A percentile compares a stretch with the other conserved stretches of the same genome.
These are phyloP conservation scores for Penicillium sp. DNA, from an alignment of 2,329 filamentous ascomycete genomes.

Conservation along the genomic window DNA sequence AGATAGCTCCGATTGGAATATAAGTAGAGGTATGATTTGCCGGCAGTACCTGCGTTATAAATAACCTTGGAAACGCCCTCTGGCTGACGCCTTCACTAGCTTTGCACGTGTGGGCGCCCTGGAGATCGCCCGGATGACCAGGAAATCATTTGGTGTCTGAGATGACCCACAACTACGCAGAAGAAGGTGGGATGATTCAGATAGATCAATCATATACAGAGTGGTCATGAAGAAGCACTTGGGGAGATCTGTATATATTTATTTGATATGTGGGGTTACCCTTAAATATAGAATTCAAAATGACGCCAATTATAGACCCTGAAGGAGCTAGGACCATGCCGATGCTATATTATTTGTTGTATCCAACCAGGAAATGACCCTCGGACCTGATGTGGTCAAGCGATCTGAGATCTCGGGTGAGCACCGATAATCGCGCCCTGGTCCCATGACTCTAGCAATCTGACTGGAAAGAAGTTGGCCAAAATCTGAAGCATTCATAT, in stretches of 20 bases:
- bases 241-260: not conserved
- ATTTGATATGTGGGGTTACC: not conserved
- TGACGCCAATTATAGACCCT: not conserved
- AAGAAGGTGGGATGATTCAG: not conserved
- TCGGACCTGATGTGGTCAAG: not conserved
- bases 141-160: slow-evolving; percentile 10
- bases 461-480: not conserved
- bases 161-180: slow-evolving; percentile 6
- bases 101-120: slow-evolving; percentile 3
- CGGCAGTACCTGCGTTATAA: slow-evolving; percentile 14
- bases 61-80: slow-evolving; percentile 1
- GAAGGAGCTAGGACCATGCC: not conserved
- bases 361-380: not conserved
- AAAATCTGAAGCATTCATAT: not conserved
- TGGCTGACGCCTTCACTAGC: not conserved
- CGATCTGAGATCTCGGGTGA: not conserved
- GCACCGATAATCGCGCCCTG: not conserved
- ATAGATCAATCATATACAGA: not conserved
- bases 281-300: not conserved
- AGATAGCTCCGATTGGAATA: not conserved
- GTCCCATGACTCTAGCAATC: not conserved
- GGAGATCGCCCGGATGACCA: slow-evolving; percentile 13
- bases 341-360: not conserved
- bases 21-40: not conserved
- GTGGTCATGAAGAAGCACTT: not conserved